phyloP scores from a whole-genome alignment of 192 early-diverging fungal species.

The Polychytrium aggregatum region DNA sequence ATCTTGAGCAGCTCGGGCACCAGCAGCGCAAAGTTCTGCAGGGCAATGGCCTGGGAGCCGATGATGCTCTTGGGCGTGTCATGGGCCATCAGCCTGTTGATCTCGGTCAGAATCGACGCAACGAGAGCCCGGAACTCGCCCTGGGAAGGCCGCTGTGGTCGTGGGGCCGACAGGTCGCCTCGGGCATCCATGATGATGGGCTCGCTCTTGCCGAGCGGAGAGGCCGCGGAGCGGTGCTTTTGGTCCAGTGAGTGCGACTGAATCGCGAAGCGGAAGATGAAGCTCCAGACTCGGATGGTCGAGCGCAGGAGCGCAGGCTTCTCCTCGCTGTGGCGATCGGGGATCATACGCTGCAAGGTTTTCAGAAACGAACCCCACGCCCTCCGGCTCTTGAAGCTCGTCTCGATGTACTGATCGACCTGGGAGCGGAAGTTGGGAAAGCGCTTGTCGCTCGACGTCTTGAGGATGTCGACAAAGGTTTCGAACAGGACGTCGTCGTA shows the following conservation, averaged over 20 bases:
- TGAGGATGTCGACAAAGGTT: constrained; percentile 40
- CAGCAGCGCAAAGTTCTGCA: constrained; percentile 26
- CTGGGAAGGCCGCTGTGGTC: too few relatives aligned
- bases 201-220: too few relatives aligned
- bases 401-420: constrained; percentile 49
- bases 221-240: too few relatives aligned
- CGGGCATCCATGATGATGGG: too few relatives aligned
- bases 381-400: constrained; percentile 22
- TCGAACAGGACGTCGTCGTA: constrained; percentile 34
- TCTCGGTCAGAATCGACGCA: constrained; percentile 19
- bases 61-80: constrained; percentile 41
- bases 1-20: constrained; percentile 28
- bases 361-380: constrained; percentile 21
- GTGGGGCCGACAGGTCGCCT: too few relatives aligned
- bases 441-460: constrained; percentile 47
- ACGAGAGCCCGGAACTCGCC: too few relatives aligned
- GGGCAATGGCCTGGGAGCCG: constrained; percentile 45
- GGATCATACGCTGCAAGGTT: constrained; percentile 29
- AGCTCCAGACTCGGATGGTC: constrained; percentile 52
- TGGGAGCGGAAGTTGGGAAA: constrained; percentile 46
- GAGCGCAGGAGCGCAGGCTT: constrained; percentile 35
- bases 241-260: constrained; percentile 28
- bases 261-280: constrained; percentile 43
- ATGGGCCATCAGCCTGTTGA: constrained; percentile 38
- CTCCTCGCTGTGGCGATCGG: constrained; percentile 15